Evolutionary conservation across 2,329 filamentous ascomycete genomes (phyloP), one percentile per base, ranked within the genome.

Genomic region (Periglandula ipomoeae): DNA sequence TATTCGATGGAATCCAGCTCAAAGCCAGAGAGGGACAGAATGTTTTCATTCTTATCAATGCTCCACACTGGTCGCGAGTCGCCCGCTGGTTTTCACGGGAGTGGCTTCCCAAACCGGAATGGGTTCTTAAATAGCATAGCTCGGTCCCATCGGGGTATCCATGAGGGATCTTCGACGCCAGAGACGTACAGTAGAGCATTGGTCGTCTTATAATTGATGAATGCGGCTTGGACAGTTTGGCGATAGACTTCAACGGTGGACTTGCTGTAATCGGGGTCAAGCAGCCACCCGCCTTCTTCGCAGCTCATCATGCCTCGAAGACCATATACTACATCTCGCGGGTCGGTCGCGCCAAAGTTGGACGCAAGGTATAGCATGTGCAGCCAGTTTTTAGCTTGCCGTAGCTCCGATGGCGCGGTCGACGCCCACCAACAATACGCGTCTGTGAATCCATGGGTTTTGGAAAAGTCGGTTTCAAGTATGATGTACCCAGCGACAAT

Each of bases 41-140:
- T 43, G 8, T 40, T 44, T 6, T 37, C 40, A 3, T 51, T 23
- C 39, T 54, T 52, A 46, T 58, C 53, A 44, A 61, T 58, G 20
- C 50, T 52, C 57, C 58, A 59, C 15, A 52, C 48, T 24, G 55
- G 53, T 23, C 45, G 49, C 35, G 50, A 52, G 8, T 52, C 48
- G 15, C 54, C 51, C n/a, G 53, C 51, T 13, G 58, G 58, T 49
- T n/a, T 41, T 35, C 45, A 47, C 17, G 45, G 45, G 24, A 58
- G 37, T 32, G 48, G 43, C 35, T 56, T 59, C 13, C 58, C 58
- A 47, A 61, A 61, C 37, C 58, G 54, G 48, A 60, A 60, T 30
- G 59, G 59, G 30, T 61, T 61, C 34, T 57, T 53, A 52, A 60
- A 61, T 11, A 58, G 49, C 58, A 61, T 61, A 8, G 56, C 27